Percentiles rank a stretch among this genome's conserved stretches.
Conservation (phyloP, 73 alveolate genomes). For the Durusdinium trenchii region DNA sequence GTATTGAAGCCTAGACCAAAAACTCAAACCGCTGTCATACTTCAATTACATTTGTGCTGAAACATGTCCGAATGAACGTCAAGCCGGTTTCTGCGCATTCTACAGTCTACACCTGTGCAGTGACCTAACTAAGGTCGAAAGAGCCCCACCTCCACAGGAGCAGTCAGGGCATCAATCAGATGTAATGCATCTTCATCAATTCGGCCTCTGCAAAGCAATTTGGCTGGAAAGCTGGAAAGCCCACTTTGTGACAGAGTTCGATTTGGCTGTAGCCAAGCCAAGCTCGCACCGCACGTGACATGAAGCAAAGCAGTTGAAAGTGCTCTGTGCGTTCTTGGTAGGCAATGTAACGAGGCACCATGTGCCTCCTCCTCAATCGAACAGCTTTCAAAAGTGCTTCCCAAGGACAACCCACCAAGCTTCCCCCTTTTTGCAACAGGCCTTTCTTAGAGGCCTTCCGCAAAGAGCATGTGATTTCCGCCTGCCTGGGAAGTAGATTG, state of each 20-base stretch:
- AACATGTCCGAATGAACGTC: too few species aligned
- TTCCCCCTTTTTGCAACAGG: neutral
- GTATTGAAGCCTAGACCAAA: too few species aligned
- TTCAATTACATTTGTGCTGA: too few species aligned
- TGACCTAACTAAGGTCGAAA: too few species aligned
- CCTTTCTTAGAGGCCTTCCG: slow-evolving; percentile 87
- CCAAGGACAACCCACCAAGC: neutral
- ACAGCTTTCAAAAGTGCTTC: neutral
- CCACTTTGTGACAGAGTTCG: neutral
- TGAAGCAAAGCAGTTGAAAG: too few species aligned
- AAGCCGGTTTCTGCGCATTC: too few species aligned
- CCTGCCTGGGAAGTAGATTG: slow-evolving; percentile 60
- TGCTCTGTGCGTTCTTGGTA: neutral
- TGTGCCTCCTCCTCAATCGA: neutral
- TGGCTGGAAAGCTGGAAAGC: neutral
- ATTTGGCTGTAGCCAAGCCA: neutral
- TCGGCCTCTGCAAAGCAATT: neutral
- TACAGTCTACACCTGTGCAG: too few species aligned
- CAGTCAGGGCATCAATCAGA: slow-evolving; percentile 60
- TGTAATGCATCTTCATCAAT: slow-evolving; percentile 66
- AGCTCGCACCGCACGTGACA: too few species aligned
- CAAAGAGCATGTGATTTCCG: slow-evolving; percentile 80
- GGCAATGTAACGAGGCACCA: neutral
- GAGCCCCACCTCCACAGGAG: slow-evolving; percentile 58
- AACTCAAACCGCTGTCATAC: too few species aligned